Conservation (phyloP, 2,329 filamentous ascomycete genomes). For the Zopfia rhizophila region DNA sequence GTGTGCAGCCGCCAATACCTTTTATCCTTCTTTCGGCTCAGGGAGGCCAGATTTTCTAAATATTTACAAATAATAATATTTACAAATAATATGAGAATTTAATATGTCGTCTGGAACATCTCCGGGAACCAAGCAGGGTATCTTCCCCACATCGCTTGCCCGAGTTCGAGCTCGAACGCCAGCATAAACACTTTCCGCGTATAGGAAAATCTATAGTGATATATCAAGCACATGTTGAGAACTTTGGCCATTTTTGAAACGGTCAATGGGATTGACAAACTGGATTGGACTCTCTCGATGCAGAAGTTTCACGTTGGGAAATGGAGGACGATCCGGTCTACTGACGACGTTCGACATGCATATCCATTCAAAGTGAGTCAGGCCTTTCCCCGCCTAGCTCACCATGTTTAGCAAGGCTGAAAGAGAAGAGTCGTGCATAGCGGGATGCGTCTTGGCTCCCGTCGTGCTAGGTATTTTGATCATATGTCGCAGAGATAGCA, state of each 20-base stretch:
- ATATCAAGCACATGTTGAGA: constrained; percentile 42
- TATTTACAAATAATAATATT: constrained; percentile 47
- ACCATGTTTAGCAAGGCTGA: too few relatives aligned
- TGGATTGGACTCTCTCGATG: constrained; percentile 27
- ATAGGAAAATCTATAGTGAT: constrained; percentile 40
- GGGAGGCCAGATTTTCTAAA: constrained; percentile 24
- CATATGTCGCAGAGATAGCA: too few relatives aligned
- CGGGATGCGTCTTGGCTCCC: too few relatives aligned
- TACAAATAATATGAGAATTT: constrained; percentile 42
- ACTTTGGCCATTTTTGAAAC: constrained; percentile 8
- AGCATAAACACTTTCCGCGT: constrained; percentile 42
- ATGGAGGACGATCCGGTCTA: too few relatives aligned
- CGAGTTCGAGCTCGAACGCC: constrained; percentile 38
- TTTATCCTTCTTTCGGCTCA: constrained; percentile 22
- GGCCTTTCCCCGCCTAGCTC: too few relatives aligned
- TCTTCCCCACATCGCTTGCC: constrained; percentile 42
- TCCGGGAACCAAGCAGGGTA: constrained; percentile 38
- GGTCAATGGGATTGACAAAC: background rate
- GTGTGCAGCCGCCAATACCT: constrained; percentile 34
- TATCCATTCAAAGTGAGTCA: too few relatives aligned
- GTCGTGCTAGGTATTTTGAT: too few relatives aligned
- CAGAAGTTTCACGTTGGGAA: constrained; percentile 54
- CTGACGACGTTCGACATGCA: too few relatives aligned
- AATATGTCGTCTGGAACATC: constrained; percentile 39
- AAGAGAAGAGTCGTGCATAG: too few relatives aligned